Evolutionary conservation across 805 yeast species (phyloP).

Genomic region (Vanderwaltozyma tropicalis): DNA sequence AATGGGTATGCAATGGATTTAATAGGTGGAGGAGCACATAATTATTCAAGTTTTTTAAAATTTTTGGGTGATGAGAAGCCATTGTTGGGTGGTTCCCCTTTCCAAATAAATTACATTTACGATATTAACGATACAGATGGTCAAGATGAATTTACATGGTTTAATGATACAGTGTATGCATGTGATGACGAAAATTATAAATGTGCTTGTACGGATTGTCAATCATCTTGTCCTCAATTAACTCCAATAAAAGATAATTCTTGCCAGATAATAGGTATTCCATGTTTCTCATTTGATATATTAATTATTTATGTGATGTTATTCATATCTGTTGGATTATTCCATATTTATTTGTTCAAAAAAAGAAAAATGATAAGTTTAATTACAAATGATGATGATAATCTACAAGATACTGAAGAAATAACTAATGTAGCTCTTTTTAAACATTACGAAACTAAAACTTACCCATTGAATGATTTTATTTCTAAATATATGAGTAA

Average conservation of each 20-base stretch:
- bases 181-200: conserved; percentile 59
- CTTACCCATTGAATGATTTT: conserved; percentile 5
- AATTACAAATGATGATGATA: conserved; percentile 7
- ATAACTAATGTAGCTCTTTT: not conserved
- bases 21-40: conserved; percentile 92
- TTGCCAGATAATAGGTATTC: conserved; percentile 53
- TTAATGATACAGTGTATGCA: conserved; percentile 17
- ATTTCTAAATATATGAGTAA: conserved; percentile 32
- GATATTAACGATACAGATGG: conserved; percentile 19
- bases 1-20: conserved; percentile 95
- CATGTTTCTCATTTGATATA: conserved; percentile 64
- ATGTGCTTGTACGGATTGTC: conserved; percentile 90
- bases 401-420: not conserved
- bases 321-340: conserved; percentile 16
- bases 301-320: conserved; percentile 37
- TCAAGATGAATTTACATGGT: conserved; percentile 5
- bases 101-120: conserved; percentile 74
- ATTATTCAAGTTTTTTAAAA: conserved; percentile 62
- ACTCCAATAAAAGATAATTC: conserved; percentile 33
- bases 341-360: conserved; percentile 13
- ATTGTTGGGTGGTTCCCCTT: conserved; percentile 86
- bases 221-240: conserved; percentile 63
- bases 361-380: conserved; percentile 13
- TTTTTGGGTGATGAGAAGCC: conserved; percentile 95
- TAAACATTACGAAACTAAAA: not conserved